These are phyloP conservation scores for Ogataea nakhonphanomensis DNA, from an alignment of 805 yeast species.

Conservation along the genomic window DNA sequence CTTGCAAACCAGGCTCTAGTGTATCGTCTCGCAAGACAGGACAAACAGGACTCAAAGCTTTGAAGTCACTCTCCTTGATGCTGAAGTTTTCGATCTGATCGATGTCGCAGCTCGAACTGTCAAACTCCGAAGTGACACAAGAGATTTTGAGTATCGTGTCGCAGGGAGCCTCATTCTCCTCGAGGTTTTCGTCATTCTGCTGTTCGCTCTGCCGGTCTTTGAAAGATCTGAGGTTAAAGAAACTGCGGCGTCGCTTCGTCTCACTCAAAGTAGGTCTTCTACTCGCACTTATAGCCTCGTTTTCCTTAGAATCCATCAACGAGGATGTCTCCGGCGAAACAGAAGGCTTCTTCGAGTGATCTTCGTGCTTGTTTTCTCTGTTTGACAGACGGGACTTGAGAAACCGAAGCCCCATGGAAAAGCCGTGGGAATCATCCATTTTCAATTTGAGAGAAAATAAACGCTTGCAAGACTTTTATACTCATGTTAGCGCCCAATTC, in stretches of 20 bases:
- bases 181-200: neutral
- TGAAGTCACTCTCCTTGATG: no score
- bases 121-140: constrained; percentile 10
- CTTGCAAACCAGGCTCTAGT: neutral
- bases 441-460: neutral
- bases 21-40: neutral
- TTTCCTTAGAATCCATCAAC: constrained; percentile 10
- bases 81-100: constrained; percentile 3
- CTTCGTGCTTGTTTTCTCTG: constrained; percentile 13
- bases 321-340: constrained; percentile 4
- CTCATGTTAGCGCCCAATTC: constrained; percentile 6
- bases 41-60: neutral
- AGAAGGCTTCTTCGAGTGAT: constrained; percentile 4
- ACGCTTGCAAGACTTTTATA: constrained; percentile 2
- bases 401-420: constrained; percentile 23
- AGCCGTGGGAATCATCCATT: constrained; percentile 22
- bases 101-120: constrained; percentile 7
- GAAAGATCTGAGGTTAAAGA: constrained; percentile 15
- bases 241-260: constrained; percentile 14
- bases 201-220: constrained; percentile 10
- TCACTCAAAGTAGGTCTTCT: constrained; percentile 3
- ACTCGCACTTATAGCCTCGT: constrained; percentile 9
- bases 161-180: neutral
- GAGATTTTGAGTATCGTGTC: constrained; percentile 12
- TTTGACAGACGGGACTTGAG: constrained; percentile 23